Evolutionary conservation across 257 asterid species (phyloP).

Genomic region (Nicotiana paniculata): DNA sequence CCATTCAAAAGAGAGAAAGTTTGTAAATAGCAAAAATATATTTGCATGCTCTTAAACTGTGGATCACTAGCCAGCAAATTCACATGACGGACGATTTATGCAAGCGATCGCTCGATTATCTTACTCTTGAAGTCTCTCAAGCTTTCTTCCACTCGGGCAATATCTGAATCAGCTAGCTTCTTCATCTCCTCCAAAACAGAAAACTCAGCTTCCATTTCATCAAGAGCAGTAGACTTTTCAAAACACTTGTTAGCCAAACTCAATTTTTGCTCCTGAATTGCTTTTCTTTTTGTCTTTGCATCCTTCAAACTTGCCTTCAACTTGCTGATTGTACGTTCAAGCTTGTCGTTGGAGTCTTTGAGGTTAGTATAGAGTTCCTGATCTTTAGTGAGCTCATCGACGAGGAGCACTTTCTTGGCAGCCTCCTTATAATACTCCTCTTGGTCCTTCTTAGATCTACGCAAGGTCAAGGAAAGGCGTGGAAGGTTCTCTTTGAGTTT

Average conservation of each 20-base stretch:
- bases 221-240: neutral
- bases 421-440: neutral
- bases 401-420: neutral
- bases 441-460: neutral
- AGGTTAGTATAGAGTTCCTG: neutral
- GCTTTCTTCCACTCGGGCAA: neutral
- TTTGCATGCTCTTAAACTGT: neutral
- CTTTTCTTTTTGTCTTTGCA: neutral
- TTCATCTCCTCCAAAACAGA: neutral
- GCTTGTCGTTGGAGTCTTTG: neutral
- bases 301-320: neutral
- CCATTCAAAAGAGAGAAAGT: neutral
- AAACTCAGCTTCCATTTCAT: neutral
- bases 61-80: no score
- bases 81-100: neutral
- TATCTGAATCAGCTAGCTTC: neutral
- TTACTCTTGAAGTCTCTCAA: neutral
- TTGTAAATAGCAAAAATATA: neutral
- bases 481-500: neutral
- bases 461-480: neutral
- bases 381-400: neutral
- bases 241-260: neutral
- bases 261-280: neutral
- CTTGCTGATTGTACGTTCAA: neutral
- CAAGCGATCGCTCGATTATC: neutral